Base-by-base conservation (phyloP, 1,139 yeast species). In the Zygosaccharomyces sapae region DNA sequence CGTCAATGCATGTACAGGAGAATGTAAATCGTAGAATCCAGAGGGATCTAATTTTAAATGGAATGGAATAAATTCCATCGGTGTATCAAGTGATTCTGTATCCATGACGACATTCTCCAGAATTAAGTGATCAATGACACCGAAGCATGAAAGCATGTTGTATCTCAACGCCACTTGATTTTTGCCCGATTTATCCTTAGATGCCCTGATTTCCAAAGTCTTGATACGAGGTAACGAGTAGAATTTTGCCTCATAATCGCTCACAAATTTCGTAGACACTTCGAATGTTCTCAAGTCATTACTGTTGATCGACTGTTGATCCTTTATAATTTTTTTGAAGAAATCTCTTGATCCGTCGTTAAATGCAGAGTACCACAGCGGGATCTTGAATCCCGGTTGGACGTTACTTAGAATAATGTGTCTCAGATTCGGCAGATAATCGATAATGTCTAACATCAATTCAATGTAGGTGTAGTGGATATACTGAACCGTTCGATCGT, bases 331-430 rank as follows among this genome's bases (percentile, higher is more conserved):
- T 44, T 62, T 62, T 36, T 55, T 61, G 44, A 61, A 57, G 44
- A 63, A 64, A 24, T 62, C 67, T 36, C 55, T 56, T 4, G 67
- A 57, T 0, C 66, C 66, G 46, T 64, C 66, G 44, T 64, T 64
- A 16, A 64, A 52, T 16, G 58, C 63, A 9, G 67, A 63, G 37
- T 63, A 64, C 70, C 72, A 69, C 25, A 68, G 55, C 3, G 77
- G 76, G 45, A 80, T 76, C 37, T 67, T 70, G 57, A 80, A 80
- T 22, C 71, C 73, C 1, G 81, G 81, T 3, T 80, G 73, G 1
- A 80, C 71, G 46, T 78, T 76, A 16, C 67, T 65, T 13, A 80
- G 51, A 10, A 56, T 56, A n/a, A 70, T 56, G 27, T 60, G 65
- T 2, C 58, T 44, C 2, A 69, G 45, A 39, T 70, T 69, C 5